These are phyloP conservation scores for Andrographis paniculata DNA, from an alignment of 305 asterid species.

Conservation along the genomic window DNA sequence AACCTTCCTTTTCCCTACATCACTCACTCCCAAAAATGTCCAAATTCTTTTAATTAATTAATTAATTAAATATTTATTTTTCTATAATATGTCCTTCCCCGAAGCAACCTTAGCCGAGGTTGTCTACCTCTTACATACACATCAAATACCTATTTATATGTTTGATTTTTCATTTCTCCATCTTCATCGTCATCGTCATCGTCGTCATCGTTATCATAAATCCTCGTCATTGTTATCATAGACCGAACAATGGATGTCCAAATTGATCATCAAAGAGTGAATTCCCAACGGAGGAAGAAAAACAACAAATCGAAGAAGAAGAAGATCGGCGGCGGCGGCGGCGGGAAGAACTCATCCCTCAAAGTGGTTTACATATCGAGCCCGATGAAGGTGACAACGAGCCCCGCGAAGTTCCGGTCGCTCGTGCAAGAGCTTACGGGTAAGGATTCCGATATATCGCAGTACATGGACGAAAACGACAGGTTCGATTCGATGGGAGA, in stretches of 20 bases:
- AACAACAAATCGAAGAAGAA: constrained; percentile 20
- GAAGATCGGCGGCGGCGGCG: no score
- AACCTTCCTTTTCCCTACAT: constrained; percentile 20
- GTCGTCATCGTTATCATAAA: no score
- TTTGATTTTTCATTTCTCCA: constrained; percentile 3
- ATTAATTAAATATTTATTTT: neutral
- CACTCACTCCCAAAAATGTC: neutral
- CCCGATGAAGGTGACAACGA: constrained; percentile 60
- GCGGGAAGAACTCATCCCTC: constrained; percentile 12
- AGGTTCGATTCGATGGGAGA: neutral
- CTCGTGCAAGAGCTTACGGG: constrained; percentile 58
- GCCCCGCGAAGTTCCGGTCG: constrained; percentile 39
- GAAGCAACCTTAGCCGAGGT: constrained; percentile 20
- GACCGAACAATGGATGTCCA: no score
- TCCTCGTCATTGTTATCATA: no score
- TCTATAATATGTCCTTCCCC: constrained; percentile 16
- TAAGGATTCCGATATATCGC: constrained; percentile 31
- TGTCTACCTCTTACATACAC: neutral
- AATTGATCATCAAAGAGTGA: constrained; percentile 6
- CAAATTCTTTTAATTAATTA: constrained; percentile 13
- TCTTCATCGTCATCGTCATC: no score
- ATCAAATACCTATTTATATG: constrained; percentile 15
- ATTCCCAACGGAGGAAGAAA: constrained; percentile 19
- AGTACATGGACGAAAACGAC: constrained; percentile 23
- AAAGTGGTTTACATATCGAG: constrained; percentile 61